phyloP scores from a whole-genome alignment of 768 basidiomycete genomes.

The Clavaria fumosa region DNA sequence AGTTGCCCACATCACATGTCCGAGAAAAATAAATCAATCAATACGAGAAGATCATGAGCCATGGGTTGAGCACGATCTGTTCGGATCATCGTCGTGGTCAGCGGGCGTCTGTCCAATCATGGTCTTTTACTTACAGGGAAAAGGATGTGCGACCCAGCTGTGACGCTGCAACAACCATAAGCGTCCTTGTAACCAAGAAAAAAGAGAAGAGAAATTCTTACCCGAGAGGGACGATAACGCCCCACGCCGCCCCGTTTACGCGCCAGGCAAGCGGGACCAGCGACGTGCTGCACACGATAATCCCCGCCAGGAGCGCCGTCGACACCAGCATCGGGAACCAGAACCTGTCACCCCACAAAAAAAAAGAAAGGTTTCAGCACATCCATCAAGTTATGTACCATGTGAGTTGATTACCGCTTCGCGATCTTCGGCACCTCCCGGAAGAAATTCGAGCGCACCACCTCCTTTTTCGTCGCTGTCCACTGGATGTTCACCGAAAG shows the following conservation, averaged over 20 bases:
- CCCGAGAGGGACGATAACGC: conserved; percentile 61
- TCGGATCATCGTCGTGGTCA: neutral
- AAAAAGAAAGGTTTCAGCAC: conserved; percentile 21
- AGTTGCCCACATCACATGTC: too few relatives aligned
- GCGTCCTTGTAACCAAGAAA: conserved; percentile 20
- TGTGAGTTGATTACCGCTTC: conserved; percentile 36
- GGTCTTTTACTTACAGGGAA: conserved; percentile 37
- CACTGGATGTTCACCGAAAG: conserved; percentile 42
- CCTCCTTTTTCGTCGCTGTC: conserved; percentile 62
- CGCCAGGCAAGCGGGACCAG: conserved; percentile 44
- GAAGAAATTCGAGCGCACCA: conserved; percentile 79
- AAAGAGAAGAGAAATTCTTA: conserved; percentile 15
- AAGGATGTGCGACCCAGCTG: conserved; percentile 48
- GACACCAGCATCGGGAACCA: conserved; percentile 42
- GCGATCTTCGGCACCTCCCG: conserved; percentile 78
- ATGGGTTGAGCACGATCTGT: conserved; percentile 31
- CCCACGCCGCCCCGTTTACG: conserved; percentile 42
- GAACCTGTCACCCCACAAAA: conserved; percentile 26
- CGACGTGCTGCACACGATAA: conserved; percentile 35
- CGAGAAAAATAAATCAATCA: too few relatives aligned
- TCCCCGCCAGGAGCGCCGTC: conserved; percentile 38
- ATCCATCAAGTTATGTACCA: conserved; percentile 7
- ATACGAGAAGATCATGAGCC: conserved; percentile 57
- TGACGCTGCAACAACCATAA: conserved; percentile 35
- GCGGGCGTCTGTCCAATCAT: neutral